Base-by-base conservation (phyloP, 2,329 filamentous ascomycete species). In the Onygenales sp. region DNA sequence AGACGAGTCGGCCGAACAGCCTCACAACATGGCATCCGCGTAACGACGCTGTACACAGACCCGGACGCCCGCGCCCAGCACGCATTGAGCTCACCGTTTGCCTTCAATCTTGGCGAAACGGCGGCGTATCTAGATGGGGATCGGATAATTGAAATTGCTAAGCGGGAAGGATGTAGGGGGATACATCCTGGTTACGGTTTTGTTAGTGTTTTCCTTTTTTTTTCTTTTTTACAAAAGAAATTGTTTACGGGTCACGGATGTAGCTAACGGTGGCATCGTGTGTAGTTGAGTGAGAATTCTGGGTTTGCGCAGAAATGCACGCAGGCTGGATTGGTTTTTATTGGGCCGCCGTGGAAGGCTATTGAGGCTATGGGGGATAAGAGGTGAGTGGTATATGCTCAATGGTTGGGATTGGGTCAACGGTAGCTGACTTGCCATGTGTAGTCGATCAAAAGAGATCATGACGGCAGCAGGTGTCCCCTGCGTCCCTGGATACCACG, bases 131-230 rank as follows among this genome's bases (percentile, higher is more conserved):
- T 98, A 42, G 92, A 98, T 68, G 91, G 91, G 53, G 88, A 95
- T 63, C 84, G 87, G 58, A 97, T 98, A 66, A 92, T 98, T 58
- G 79, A 83, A 32, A 83, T 95, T 54, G 93, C 92, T 11, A 90
- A 91, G 73, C 78, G 86, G 62, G 82, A 92, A 64, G 87, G 87
- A 43, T 96, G 94, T 63, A 83, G 92, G 67, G 92, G 89, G 4
- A 85, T 98, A 60, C 93, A 98, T 70, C 93, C 93, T 0, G 93
- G 93, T 27, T 98, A 98, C 74, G 93, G 93, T 43, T 98, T 85
- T 67, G 76, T 81, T 70, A 59, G 74, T 62, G n/a, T 17, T 13
- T 42, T 13, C 3, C 11, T 37, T 9, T n/a, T 42, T 44, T 10
- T 36, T 14, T 8, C 7, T n/a, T 8, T 32, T 40, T 45, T 7